phyloP scores from a whole-genome alignment of 805 yeast species.

The Starmerella roubikii region DNA sequence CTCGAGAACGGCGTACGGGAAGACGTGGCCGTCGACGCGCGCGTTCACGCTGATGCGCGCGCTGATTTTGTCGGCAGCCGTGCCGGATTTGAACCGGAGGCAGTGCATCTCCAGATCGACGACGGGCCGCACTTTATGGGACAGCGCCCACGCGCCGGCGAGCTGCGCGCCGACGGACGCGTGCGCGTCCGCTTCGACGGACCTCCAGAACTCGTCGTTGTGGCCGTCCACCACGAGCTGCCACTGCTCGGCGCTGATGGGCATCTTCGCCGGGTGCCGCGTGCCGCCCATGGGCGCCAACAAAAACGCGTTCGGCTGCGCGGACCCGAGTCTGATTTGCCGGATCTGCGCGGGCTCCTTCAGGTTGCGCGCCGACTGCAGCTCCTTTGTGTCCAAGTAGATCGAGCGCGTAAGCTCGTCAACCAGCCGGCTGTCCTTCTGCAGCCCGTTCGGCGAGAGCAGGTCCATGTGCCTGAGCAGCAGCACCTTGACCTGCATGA shows the following conservation, averaged over 20 bases:
- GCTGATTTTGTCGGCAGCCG: slow-evolving; percentile 21
- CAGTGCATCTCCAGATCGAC: slow-evolving; percentile 14
- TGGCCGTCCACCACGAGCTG: neutral
- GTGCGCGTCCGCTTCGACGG: neutral
- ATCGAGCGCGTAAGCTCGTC: slow-evolving; percentile 18
- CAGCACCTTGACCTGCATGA: slow-evolving; percentile 39
- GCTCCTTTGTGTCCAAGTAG: slow-evolving; percentile 29
- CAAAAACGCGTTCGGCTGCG: slow-evolving; percentile 12
- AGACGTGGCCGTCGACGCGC: slow-evolving; percentile 21
- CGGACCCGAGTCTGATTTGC: slow-evolving; percentile 15
- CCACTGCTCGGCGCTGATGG: slow-evolving; percentile 13
- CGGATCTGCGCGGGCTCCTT: slow-evolving; percentile 31
- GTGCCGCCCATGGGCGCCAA: slow-evolving; percentile 30
- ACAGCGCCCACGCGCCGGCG: slow-evolving; percentile 27
- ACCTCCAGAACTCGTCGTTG: neutral
- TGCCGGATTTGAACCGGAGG: slow-evolving; percentile 16
- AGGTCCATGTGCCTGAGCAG: slow-evolving; percentile 28
- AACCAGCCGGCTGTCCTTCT: neutral
- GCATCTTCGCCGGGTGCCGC: slow-evolving; percentile 21
- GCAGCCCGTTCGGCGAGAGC: slow-evolving; percentile 8
- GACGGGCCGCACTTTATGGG: slow-evolving; percentile 5
- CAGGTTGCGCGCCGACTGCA: slow-evolving; percentile 26
- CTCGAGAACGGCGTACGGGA: slow-evolving; percentile 38
- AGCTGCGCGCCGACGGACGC: slow-evolving; percentile 19
- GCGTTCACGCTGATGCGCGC: slow-evolving; percentile 24